A percentile compares a stretch with the other conserved stretches of the same genome.
Evolutionary conservation across 2,329 filamentous ascomycete species (phyloP).

Genomic region (Ophiostoma novo-ulmi): DNA sequence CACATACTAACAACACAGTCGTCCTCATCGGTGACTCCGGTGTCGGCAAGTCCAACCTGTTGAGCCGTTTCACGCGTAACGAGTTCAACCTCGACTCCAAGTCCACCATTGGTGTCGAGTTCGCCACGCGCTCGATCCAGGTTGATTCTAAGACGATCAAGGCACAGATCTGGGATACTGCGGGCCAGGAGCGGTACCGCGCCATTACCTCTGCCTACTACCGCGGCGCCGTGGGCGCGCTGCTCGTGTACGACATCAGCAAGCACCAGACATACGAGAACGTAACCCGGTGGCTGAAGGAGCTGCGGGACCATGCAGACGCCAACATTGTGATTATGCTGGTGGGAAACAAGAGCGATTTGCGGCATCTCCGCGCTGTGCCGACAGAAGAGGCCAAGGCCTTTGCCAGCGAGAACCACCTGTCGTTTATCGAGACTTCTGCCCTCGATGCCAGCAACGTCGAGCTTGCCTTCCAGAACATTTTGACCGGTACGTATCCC

Average conservation of each 20-base stretch:
- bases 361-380: constrained; percentile 94
- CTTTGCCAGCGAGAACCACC: constrained; percentile 96
- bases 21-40: constrained; percentile 99
- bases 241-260: constrained; percentile 99
- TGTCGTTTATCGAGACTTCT: constrained; percentile 99
- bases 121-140: constrained; percentile 96
- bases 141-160: constrained; percentile 99
- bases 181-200: constrained; percentile 96
- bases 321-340: constrained; percentile 99
- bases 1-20: constrained; percentile 49
- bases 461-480: constrained; percentile 98
- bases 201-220: constrained; percentile 99
- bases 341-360: constrained; percentile 99
- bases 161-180: constrained; percentile 99
- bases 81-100: constrained; percentile 99
- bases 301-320: constrained; percentile 94
- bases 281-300: constrained; percentile 97
- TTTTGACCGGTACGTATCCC: constrained; percentile 74
- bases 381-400: constrained; percentile 96
- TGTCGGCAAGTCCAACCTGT: constrained; percentile 98
- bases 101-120: constrained; percentile 99
- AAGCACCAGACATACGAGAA: constrained; percentile 99
- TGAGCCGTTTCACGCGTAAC: constrained; percentile 98
- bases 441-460: constrained; percentile 98
- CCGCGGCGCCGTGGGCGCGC: constrained; percentile 90